Conservation (phyloP, 140 eudicot genomes). For the Anethum foeniculum region DNA sequence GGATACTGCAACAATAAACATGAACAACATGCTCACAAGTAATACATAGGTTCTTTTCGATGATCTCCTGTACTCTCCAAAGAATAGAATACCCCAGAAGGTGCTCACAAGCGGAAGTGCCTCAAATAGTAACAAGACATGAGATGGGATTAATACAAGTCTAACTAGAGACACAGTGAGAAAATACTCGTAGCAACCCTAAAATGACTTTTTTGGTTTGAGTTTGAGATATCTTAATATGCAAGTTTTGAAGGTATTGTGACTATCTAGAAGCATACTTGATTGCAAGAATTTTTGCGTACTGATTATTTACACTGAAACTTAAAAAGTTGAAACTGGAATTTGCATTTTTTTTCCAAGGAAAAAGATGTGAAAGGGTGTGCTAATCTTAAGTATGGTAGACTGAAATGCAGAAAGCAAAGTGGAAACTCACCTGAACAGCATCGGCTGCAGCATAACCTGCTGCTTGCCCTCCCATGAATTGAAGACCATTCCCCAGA, state of each 20-base stretch:
- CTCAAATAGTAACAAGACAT: background rate
- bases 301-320: too few relatives aligned
- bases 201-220: background rate
- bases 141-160: background rate
- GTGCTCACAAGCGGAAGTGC: conserved; percentile 9
- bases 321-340: too few relatives aligned
- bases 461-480: conserved; percentile 5
- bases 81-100: conserved; percentile 8
- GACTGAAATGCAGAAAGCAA: background rate
- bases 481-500: conserved; percentile 6
- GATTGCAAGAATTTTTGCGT: background rate
- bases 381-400: background rate
- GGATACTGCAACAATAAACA: conserved; percentile 7
- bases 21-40: background rate
- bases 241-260: background rate
- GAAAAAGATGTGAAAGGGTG: background rate
- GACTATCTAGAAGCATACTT: background rate
- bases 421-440: conserved; percentile 1
- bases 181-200: background rate
- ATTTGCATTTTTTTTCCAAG: background rate
- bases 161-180: background rate
- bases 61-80: conserved; percentile 4
- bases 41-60: background rate
- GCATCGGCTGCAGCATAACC: conserved; percentile 11
- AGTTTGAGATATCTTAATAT: background rate